A percentile compares a stretch with the other conserved stretches of the same genome.
phyloP scores from a whole-genome alignment of 2,329 filamentous ascomycete species.

The Aspergillus ibericus region DNA sequence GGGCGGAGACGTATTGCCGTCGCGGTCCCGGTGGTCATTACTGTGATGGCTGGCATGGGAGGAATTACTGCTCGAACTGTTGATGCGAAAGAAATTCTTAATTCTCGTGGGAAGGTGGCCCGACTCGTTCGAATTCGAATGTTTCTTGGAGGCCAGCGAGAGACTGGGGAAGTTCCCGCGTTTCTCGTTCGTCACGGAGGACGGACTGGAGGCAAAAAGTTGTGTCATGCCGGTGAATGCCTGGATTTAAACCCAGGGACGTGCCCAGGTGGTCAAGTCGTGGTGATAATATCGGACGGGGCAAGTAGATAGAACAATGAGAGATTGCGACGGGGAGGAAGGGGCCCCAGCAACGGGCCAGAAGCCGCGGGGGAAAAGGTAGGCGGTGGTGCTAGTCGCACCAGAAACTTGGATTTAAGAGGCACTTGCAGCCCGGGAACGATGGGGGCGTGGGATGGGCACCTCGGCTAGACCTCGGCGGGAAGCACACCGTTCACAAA shows the following conservation, averaged over 20 bases:
- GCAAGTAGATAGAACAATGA: not conserved
- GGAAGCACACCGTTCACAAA: constrained; percentile 18
- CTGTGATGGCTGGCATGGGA: constrained; percentile 35
- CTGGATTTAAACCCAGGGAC: not conserved
- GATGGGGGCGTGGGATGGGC: constrained; percentile 15
- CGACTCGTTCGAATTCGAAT: constrained; percentile 41
- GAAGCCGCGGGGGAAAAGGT: constrained; percentile 17
- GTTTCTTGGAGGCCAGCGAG: constrained; percentile 47
- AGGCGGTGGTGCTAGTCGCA: constrained; percentile 16
- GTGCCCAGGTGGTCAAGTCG: not conserved
- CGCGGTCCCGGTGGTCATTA: constrained; percentile 31
- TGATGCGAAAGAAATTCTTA: constrained; percentile 70
- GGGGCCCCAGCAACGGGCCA: constrained; percentile 13
- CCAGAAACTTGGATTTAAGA: constrained; percentile 19
- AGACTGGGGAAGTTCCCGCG: constrained; percentile 48
- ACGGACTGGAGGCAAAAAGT: constrained; percentile 42
- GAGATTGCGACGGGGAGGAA: constrained; percentile 8
- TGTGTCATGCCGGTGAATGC: constrained; percentile 41
- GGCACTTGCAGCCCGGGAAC: constrained; percentile 28
- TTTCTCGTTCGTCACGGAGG: constrained; percentile 47
- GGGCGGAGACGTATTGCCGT: constrained; percentile 45
- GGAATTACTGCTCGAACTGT: constrained; percentile 51
- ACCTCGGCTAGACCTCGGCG: constrained; percentile 2
- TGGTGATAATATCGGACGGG: not conserved
- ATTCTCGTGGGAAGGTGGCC: constrained; percentile 62